Conservation (phyloP, 176 grass and related monocot genomes). For the Eleusine indica region DNA sequence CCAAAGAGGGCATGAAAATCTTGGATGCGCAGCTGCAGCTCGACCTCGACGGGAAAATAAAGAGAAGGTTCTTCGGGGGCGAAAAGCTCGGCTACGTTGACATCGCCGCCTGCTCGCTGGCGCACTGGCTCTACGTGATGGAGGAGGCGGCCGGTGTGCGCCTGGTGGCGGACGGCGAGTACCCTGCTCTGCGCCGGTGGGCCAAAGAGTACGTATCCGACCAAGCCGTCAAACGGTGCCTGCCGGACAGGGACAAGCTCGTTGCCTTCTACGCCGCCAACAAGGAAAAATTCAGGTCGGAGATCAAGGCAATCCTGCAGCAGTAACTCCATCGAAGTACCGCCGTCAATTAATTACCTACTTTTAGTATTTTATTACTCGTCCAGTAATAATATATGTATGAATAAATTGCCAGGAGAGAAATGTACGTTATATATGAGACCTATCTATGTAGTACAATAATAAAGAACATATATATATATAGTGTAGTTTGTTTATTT, state of each 20-base stretch:
- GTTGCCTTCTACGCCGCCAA: slow-evolving; percentile 4
- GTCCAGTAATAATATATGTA: too few species aligned
- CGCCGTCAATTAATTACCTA: too few species aligned
- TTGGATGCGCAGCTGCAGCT: slow-evolving; percentile 40
- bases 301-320: too few species aligned
- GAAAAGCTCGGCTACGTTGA: slow-evolving; percentile 53
- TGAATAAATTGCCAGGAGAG: too few species aligned
- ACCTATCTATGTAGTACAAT: too few species aligned
- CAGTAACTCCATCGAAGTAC: too few species aligned
- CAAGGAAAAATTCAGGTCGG: slow-evolving; percentile 7
- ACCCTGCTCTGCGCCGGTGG: slow-evolving; percentile 12
- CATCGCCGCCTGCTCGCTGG: slow-evolving; percentile 24
- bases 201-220: neutral
- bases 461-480: too few species aligned
- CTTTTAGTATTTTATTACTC: too few species aligned
- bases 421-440: too few species aligned
- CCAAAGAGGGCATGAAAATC: neutral
- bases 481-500: too few species aligned
- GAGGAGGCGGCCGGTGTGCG: slow-evolving; percentile 53
- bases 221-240: slow-evolving; percentile 3
- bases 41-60: slow-evolving; percentile 28
- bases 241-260: slow-evolving; percentile 40
- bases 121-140: slow-evolving; percentile 20
- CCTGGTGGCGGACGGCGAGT: slow-evolving; percentile 37
- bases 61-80: slow-evolving; percentile 56